Percentiles rank a stretch among this genome's conserved stretches.
These are phyloP conservation scores for Knoxia roxburghii DNA, from an alignment of 257 asterid species.

Conservation along the genomic window DNA sequence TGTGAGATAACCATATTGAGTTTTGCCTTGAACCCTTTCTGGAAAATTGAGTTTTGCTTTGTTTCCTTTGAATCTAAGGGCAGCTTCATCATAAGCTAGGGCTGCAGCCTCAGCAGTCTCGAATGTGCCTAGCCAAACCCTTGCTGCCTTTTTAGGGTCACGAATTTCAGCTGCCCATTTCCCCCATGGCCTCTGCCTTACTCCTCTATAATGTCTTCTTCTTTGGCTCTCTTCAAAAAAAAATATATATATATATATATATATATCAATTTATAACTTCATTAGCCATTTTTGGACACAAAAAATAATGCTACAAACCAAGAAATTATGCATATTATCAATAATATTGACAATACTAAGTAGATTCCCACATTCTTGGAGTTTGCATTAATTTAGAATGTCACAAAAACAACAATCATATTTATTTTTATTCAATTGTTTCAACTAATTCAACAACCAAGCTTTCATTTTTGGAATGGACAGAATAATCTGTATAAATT, in stretches of 20 bases:
- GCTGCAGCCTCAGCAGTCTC: slow-evolving; percentile 79
- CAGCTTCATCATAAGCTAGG: slow-evolving; percentile 75
- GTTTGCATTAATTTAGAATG: too few relatives aligned
- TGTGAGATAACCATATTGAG: slow-evolving; percentile 29
- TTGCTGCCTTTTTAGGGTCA: slow-evolving; percentile 73
- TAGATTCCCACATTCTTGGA: too few relatives aligned
- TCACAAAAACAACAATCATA: too few relatives aligned
- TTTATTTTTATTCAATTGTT: too few relatives aligned
- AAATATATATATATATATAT: background rate
- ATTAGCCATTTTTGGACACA: too few relatives aligned
- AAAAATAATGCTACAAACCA: too few relatives aligned
- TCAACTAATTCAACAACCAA: too few relatives aligned
- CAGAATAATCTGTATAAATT: too few relatives aligned
- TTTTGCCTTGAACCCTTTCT: slow-evolving; percentile 58
- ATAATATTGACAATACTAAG: too few relatives aligned
- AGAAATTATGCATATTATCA: too few relatives aligned
- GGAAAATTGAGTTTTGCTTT: slow-evolving; percentile 91
- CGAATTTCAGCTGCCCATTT: slow-evolving; percentile 91
- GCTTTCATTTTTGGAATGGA: too few relatives aligned
- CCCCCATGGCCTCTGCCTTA: slow-evolving; percentile 87
- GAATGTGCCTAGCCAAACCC: slow-evolving; percentile 86
- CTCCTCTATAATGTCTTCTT: slow-evolving; percentile 75
- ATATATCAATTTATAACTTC: too few relatives aligned
- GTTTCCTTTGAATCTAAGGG: slow-evolving; percentile 75
- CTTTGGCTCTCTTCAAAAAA: slow-evolving; percentile 29